Evolutionary conservation across 495 filamentous ascomycete species (phyloP), one percentile per base, ranked within the genome.

Genomic region (Penicilliopsis zonata): DNA sequence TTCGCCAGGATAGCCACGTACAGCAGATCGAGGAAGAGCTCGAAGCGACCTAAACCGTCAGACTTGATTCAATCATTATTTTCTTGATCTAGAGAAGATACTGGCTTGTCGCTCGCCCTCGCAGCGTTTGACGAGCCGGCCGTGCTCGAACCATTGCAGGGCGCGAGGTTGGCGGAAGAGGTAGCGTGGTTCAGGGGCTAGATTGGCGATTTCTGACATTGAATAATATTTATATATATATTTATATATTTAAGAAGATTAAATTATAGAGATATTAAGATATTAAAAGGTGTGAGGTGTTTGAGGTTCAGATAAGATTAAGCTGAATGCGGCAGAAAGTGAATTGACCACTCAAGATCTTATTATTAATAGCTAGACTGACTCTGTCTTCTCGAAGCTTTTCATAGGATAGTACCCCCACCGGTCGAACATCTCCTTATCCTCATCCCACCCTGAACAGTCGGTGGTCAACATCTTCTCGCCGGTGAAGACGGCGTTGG

Each of bases 391-490:
- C 43, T 63, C 57, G 22, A 65, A 65, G 45, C 59, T 76, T 53
- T 67, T 61, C 78, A 82, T 80, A 21, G 81, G 78, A 41, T 67
- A 60, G 43, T 85, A 55, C 6, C 84, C 84, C 78, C 79, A 88
- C 29, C 65, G 63, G 6, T 78, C 73, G 55, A 92, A 86, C 73
- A 88, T 80, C 5, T 37, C 72, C 31, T 69, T 74, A 42, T 92
- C 84, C 56, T 86, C 81, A 40, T 86, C 83, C 80, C 82, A 92
- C 3, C 83, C 84, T 40, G 78, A 86, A 49, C 82, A 87, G 34
- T 80, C 79, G 0, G 84, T 88, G 12, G 84, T 92, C 61, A 88
- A 46, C 84, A 92, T 88, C 67, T 84, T 87, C 60, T 92, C 84
- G 13, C 84, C 84, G 1, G 84, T 92, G 52, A 92, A 92, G 5